These are phyloP conservation scores for Cadophora gregata DNA, from an alignment of 2,329 filamentous ascomycete genomes.

Conservation along the genomic window DNA sequence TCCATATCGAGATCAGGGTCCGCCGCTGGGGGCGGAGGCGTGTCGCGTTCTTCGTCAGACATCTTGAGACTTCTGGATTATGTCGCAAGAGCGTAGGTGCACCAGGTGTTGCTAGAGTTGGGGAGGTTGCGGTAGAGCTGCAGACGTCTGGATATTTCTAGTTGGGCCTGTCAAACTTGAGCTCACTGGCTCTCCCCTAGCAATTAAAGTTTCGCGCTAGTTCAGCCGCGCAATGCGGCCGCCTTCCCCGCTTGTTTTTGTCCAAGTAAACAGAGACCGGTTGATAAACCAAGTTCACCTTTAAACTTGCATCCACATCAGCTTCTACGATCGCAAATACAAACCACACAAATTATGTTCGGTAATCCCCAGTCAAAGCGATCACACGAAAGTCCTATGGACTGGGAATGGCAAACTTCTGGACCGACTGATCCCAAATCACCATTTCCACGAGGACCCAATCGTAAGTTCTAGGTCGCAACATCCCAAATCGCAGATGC, in stretches of 20 bases:
- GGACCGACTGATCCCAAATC: conserved; percentile 66
- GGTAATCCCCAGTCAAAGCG: conserved; percentile 52
- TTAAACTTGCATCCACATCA: neutral
- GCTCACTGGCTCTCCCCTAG: conserved; percentile 1
- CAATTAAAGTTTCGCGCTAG: neutral
- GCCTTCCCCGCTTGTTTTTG: conserved; percentile 13
- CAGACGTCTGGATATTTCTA: neutral
- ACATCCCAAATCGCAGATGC: conserved; percentile 14
- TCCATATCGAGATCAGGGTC: conserved; percentile 43
- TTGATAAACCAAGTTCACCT: neutral
- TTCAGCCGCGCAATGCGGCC: conserved; percentile 7
- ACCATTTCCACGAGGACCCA: conserved; percentile 55
- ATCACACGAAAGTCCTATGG: conserved; percentile 67
- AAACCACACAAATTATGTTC: conserved; percentile 34
- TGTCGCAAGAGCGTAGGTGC: neutral
- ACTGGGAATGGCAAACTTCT: conserved; percentile 67
- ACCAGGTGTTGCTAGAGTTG: neutral
- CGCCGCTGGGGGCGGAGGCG: conserved; percentile 32
- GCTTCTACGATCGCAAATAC: neutral
- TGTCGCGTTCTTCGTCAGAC: conserved; percentile 34
- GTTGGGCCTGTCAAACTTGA: neutral
- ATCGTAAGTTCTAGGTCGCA: conserved; percentile 30
- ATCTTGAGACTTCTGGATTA: neutral
- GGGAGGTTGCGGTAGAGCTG: neutral
- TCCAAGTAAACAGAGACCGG: conserved; percentile 18